Evolutionary conservation across 1,284 basidiomycete species (phyloP).

Genomic region (Austroboletus novae-zelandiae): DNA sequence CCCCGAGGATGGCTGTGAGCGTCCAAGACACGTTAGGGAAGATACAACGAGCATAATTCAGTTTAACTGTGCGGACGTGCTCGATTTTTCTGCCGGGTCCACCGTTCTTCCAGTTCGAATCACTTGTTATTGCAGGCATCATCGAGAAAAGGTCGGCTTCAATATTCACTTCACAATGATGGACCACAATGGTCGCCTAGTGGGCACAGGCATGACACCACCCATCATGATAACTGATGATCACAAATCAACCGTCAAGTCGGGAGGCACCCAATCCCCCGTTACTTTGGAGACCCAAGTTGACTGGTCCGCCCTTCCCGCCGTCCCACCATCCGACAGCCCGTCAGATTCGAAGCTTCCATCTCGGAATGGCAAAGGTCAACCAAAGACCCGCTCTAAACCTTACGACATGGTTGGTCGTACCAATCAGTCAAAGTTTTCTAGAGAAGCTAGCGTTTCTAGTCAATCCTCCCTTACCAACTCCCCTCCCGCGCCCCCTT

Average conservation of each 20-base stretch:
- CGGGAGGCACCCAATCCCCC: constrained; percentile 20
- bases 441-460: constrained; percentile 51
- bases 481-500: constrained; percentile 34
- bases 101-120: constrained; percentile 91
- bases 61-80: constrained; percentile 93
- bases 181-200: constrained; percentile 75
- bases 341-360: constrained; percentile 43
- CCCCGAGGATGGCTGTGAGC: constrained; percentile 49
- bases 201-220: constrained; percentile 82
- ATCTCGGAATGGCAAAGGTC: constrained; percentile 33
- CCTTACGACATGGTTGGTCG: constrained; percentile 56
- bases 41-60: constrained; percentile 85
- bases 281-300: constrained; percentile 35
- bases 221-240: constrained; percentile 99
- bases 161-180: constrained; percentile 89
- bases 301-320: constrained; percentile 43
- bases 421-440: constrained; percentile 36
- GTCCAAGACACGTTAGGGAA: constrained; percentile 51
- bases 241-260: constrained; percentile 77
- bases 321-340: constrained; percentile 30
- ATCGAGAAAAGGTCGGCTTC: constrained; percentile 96
- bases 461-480: constrained; percentile 50
- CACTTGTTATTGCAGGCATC: constrained; percentile 98
- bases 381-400: constrained; percentile 48
- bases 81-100: constrained; percentile 88